Percentiles rank a stretch among this genome's conserved stretches.
Evolutionary conservation across 176 grass and related monocot species (phyloP).

Genomic region (Carex scoparia): DNA sequence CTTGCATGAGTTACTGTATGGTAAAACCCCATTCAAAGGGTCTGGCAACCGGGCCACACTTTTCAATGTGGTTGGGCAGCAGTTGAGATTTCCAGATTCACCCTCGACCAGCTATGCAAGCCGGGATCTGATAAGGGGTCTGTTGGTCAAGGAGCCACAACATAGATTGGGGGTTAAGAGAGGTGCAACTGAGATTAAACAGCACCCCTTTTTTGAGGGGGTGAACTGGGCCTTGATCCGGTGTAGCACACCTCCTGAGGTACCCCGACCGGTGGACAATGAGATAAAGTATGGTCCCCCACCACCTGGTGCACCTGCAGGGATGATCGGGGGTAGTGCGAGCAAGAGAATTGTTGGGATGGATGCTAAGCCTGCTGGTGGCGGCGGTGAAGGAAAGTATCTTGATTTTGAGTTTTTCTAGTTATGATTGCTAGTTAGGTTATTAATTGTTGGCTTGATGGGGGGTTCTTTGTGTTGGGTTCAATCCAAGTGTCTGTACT

Average conservation of each 20-base stretch:
- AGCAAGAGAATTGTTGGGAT: conserved; percentile 55
- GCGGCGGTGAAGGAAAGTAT: conserved; percentile 61
- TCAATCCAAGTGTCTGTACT: conserved; percentile 1
- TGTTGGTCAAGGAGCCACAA: conserved; percentile 90
- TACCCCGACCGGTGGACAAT: conserved; percentile 61
- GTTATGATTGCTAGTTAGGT: conserved; percentile 24
- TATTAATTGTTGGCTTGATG: conserved; percentile 25
- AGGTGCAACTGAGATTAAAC: conserved; percentile 92
- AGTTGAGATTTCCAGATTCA: conserved; percentile 73
- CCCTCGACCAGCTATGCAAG: conserved; percentile 63
- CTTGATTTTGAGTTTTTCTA: conserved; percentile 99
- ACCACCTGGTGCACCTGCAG: conserved; percentile 4
- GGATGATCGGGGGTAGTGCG: conserved; percentile 31
- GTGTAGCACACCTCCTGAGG: conserved; percentile 76
- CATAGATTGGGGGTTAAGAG: conserved; percentile 78
- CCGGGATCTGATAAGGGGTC: conserved; percentile 77
- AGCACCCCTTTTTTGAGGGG: conserved; percentile 83
- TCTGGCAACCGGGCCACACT: conserved; percentile 80
- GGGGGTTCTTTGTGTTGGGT: conserved; percentile 8
- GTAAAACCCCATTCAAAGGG: conserved; percentile 98
- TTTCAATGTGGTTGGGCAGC: conserved; percentile 91
- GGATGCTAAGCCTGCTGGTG: conserved; percentile 47
- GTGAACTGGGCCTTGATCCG: conserved; percentile 97
- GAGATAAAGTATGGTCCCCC: conserved; percentile 48
- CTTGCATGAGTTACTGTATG: conserved; percentile 71